phyloP scores from a whole-genome alignment of 78 protist species.

The Dictyostelium brefeldianum region DNA sequence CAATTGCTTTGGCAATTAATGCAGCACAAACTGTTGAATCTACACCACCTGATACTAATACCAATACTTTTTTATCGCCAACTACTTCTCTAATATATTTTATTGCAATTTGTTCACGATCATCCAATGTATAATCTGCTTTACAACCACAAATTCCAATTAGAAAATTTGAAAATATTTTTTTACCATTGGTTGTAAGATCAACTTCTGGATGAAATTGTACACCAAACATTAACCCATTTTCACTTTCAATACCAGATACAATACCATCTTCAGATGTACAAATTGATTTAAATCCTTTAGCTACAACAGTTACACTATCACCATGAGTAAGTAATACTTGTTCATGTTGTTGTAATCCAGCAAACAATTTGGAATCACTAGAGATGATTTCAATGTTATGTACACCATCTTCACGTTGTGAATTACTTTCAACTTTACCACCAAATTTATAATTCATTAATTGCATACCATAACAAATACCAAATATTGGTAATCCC shows the following conservation, averaged over 20 bases:
- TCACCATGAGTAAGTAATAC: constrained; percentile 98
- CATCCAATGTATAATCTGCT: constrained; percentile 82
- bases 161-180: constrained; percentile 92
- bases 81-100: constrained; percentile 65
- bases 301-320: constrained; percentile 83
- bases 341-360: constrained; percentile 36
- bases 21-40: constrained; percentile 97
- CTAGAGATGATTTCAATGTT: constrained; percentile 5
- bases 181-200: constrained; percentile 87
- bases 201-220: constrained; percentile 98
- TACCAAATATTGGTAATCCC: constrained; percentile 93
- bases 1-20: constrained; percentile 93
- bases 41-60: constrained; percentile 97
- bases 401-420: constrained; percentile 95
- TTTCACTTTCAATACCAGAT: constrained; percentile 67
- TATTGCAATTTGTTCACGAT: constrained; percentile 85
- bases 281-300: constrained; percentile 81
- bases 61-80: constrained; percentile 79
- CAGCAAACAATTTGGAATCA: constrained; percentile 78
- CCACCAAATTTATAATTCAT: constrained; percentile 89
- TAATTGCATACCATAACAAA: constrained; percentile 98
- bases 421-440: constrained; percentile 83
- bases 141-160: constrained; percentile 54
- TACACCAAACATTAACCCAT: constrained; percentile 52
- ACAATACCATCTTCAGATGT: constrained; percentile 67